Evolutionary conservation across 148 eudicot species (phyloP), one percentile per base, ranked within the genome.

Genomic region (Spergularia marina): DNA sequence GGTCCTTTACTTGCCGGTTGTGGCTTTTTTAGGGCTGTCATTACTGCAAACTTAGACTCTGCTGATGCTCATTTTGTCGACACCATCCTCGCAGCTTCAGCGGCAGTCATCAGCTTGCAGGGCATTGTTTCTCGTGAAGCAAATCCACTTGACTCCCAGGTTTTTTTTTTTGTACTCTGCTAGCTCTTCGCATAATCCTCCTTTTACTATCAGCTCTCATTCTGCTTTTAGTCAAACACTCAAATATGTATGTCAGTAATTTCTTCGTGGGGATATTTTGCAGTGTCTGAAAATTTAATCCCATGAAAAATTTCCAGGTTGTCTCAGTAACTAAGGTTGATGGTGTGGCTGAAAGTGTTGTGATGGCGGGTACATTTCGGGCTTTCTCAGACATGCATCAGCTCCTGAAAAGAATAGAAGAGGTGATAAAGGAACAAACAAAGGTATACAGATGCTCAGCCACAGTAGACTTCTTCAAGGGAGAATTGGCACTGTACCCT

Each of bases 101-200:
- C 97, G 63, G 81, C 85, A 7, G 87, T 92, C 1, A 88, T 92
- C 61, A 92, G 94, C 78, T 82, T 92, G 47, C 97, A 92, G 71
- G 89, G 94, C 39, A 90, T 92, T 56, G 97, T 92, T 40, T 90
- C 97, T 10, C 87, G 94, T 0, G 97, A 92, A 80, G 81, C 91
- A 0, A 85, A 92, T 75, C 97, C 97, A 10, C 52, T 92, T 49
- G 97, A 92, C 61, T 90, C 97, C 18, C 90, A 86, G 88, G 95
- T 90, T 10, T 51, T 30, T 10, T 51, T 30, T 30, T 30, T 0
- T 30, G 3, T 30, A 30, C 1, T 3, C 36, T 30, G 36, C 76
- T 71, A 44, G 1, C 6, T 41, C 30, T 10, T 30, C 36, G 25
- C 36, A 30, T 30, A 18, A 23, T 61, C 8, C n/a, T 16, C 2